These are phyloP conservation scores for Echinochloa phyllopogon DNA, from an alignment of 176 grass and related monocot species.

Conservation along the genomic window DNA sequence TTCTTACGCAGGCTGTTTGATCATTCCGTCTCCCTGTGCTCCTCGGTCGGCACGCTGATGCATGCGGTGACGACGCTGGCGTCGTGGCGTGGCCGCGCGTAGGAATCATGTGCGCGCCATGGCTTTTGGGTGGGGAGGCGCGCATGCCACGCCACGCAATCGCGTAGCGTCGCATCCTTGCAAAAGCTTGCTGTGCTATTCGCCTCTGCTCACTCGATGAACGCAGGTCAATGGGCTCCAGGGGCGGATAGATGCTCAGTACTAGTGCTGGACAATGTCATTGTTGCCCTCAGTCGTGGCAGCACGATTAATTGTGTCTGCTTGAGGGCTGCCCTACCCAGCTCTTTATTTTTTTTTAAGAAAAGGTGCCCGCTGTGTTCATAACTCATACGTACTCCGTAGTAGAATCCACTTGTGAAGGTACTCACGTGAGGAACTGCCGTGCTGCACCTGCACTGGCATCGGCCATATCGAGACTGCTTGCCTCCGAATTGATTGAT, in stretches of 20 bases:
- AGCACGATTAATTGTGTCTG: background rate
- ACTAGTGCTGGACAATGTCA: slow-evolving; percentile 11
- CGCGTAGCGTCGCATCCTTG: slow-evolving; percentile 14
- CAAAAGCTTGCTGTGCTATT: background rate
- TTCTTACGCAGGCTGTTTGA: background rate
- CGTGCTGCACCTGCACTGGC: background rate
- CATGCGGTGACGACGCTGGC: background rate
- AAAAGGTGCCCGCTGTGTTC: background rate
- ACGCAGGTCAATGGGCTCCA: background rate
- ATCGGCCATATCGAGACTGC: too few species aligned
- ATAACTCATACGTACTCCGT: too few species aligned
- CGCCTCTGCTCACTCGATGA: background rate
- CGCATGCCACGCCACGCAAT: slow-evolving; percentile 17
- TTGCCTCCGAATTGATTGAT: slow-evolving; percentile 4
- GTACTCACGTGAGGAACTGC: background rate
- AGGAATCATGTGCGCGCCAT: slow-evolving; percentile 33
- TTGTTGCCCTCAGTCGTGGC: background rate
- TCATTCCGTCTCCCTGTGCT: slow-evolving; percentile 2
- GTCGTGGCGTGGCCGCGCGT: background rate
- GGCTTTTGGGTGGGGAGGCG: slow-evolving; percentile 21
- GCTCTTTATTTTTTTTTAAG: background rate
- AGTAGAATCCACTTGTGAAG: background rate
- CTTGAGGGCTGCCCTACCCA: background rate
- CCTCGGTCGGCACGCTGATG: slow-evolving; percentile 29
- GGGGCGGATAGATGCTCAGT: background rate